Conservation (phyloP, 1,284 basidiomycete genomes). For the Athelia psychrophila region DNA sequence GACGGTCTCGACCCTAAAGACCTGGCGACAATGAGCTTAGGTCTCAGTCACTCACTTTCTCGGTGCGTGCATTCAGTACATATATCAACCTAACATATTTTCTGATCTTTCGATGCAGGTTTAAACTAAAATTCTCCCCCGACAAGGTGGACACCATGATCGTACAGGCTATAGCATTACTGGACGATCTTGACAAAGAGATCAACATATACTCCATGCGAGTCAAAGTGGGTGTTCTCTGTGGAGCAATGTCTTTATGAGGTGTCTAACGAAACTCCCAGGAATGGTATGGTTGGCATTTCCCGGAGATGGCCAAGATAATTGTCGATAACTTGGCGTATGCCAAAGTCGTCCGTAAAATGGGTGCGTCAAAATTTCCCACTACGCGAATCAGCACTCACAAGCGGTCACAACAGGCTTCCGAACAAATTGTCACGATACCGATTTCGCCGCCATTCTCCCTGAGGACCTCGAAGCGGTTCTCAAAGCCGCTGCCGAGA, state of each 20-base stretch:
- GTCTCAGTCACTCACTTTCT: slow-evolving; percentile 94
- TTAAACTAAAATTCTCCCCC: slow-evolving; percentile 99
- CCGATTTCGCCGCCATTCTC: slow-evolving; percentile 86
- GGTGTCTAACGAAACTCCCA: slow-evolving; percentile 26
- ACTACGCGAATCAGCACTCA: slow-evolving; percentile 8
- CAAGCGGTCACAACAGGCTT: slow-evolving; percentile 56
- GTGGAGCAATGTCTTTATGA: slow-evolving; percentile 5
- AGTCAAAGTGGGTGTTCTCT: slow-evolving; percentile 70
- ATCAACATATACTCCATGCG: slow-evolving; percentile 99
- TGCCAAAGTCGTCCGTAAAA: slow-evolving; percentile 85
- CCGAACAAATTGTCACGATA: slow-evolving; percentile 88
- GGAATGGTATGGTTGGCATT: slow-evolving; percentile 99
- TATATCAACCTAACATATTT: slow-evolving; percentile 3
- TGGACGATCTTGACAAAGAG: slow-evolving; percentile 99
- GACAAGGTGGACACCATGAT: slow-evolving; percentile 99
- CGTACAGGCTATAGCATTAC: slow-evolving; percentile 96
- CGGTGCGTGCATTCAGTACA: slow-evolving; percentile 45
- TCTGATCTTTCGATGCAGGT: slow-evolving; percentile 46
- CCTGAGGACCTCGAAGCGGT: slow-evolving; percentile 94
- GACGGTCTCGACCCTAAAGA: slow-evolving; percentile 94
- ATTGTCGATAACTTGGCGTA: slow-evolving; percentile 97
- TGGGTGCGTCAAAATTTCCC: slow-evolving; percentile 56
- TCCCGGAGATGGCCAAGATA: slow-evolving; percentile 99
- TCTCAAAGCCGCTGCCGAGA: slow-evolving; percentile 89
- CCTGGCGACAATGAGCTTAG: slow-evolving; percentile 95